Base-by-base conservation (phyloP, 257 asterid species). In the Nyctanthes arbortristis region DNA sequence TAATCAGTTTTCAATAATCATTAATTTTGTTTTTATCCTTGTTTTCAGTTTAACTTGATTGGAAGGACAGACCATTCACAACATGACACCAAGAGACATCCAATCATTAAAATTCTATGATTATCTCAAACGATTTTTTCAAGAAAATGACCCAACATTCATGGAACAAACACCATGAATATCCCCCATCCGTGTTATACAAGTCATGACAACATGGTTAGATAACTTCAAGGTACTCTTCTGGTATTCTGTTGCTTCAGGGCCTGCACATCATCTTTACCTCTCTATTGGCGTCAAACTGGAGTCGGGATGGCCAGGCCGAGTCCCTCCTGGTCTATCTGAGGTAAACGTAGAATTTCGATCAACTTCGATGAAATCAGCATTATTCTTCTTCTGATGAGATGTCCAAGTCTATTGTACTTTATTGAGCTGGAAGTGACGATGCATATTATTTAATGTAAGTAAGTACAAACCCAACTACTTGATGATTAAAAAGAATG, bases 381-480 rank as follows among this genome's bases (percentile, higher is more conserved):
- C 63, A 54, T n/a, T 57, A 63, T 36, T 63, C 43, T 30, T 56
- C 39, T 56, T 24, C 29, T 56, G 64, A 64, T 60, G 61, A 63
- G 69, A 57, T 67, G 58, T 34, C 68, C 63, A 16, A 32, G 43
- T 75, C 33, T 30, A 66, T 45, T 54, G 67, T 25, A 70, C 68
- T 47, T 75, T 18, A 20, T 54, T 49, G 24, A 47, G 33, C 28
- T 69, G n/a, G 61, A 68, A 43, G 45, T 16, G 32, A 32, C 37
- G 24, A 5, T 33, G 1, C 8, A 14, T 49, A 56, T 31, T 29
- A 12, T 22, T 47, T n/a, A 56, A 10, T 72, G 47, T 60, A 61
- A 8, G 54, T 55, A 70, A 67, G 70, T 69, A 78, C 83, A 78
- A 74, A 74, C 74, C 63, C 66, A 74, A 74, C 83, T 65, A 78